Conservation (phyloP, 2,329 filamentous ascomycete genomes). For the Colletotrichum sp. region DNA sequence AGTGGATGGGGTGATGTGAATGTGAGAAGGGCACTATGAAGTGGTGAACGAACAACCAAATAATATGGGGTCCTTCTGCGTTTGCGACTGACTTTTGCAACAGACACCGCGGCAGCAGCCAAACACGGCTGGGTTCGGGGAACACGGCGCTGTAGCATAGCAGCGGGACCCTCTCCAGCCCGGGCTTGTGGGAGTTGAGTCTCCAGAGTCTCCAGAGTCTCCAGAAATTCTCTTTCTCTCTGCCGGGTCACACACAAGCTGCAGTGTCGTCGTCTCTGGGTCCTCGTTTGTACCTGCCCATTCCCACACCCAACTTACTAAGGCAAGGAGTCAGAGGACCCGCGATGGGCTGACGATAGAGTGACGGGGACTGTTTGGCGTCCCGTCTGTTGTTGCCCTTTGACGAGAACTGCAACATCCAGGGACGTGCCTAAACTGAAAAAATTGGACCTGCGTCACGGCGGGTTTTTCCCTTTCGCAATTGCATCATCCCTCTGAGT, state of each 20-base stretch:
- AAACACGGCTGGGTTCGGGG: neutral
- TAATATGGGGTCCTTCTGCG: neutral
- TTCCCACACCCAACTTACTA: neutral
- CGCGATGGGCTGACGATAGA: neutral
- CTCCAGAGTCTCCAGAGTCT: neutral
- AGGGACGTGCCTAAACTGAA: constrained; percentile 14
- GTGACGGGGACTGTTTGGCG: neutral
- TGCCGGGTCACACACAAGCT: neutral
- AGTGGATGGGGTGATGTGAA: constrained; percentile 20
- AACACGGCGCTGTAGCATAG: neutral
- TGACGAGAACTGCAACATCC: neutral
- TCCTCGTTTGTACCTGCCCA: neutral
- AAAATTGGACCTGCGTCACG: neutral
- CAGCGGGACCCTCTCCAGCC: neutral
- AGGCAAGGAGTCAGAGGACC: neutral
- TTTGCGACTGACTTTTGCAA: neutral
- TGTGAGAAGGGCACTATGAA: neutral
- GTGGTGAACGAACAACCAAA: neutral
- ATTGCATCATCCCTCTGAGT: neutral
- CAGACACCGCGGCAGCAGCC: neutral
- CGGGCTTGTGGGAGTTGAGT: neutral
- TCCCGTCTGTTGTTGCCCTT: neutral
- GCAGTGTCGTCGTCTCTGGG: neutral
- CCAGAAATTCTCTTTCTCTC: neutral
- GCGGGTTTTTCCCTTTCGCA: neutral